Evolutionary conservation across 495 filamentous ascomycete genomes (phyloP), one percentile per base, ranked within the genome.

Genomic region (Geopyxis carbonaria): DNA sequence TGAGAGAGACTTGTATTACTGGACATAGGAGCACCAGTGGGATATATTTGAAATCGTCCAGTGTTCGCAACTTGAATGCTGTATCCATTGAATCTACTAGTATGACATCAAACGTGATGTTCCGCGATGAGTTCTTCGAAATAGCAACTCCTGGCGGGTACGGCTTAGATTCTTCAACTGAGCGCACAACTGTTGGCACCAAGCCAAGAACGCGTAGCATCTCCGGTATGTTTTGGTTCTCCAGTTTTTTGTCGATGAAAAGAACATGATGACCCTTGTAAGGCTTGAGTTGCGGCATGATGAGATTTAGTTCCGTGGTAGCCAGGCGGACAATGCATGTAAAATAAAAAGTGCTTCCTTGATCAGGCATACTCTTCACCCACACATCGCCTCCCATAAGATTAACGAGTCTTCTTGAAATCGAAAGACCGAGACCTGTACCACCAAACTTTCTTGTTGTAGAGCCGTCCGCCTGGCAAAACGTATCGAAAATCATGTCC

Each of bases 401-500:
- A 52, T 86, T 93, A 32, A 95, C 89, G 22, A 99, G 64, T 45
- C 85, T 73, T 64, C 91, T 86, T 13, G 89, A 99, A 55, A 99
- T 99, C 11, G 87, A 94, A 25, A 99, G 65, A 45, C 89, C 89
- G 18, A 99, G 70, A 40, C 89, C 89, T 19, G 89, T 99, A 47
- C 89, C 89, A 55, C 89, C 89, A 55, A 99, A 99, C 50, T 91
- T 83, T 44, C 89, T 70, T 7, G 89, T 99, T 51, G 91, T 99
- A 6, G 87, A 94, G 22, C 89, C 89, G 61, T 99, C 89, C 7
- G 89, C 89, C 63, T 99, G 89, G 53, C 93, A 91, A 75, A 99
- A 99, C 10, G 89, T 99, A 59, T 95, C 89, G 57, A 99, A 99
- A 58, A 99, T 99, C 42, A 95, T 62, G 57, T 94, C 85, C 19